Evolutionary conservation across 371 early-diverging fungal genomes (phyloP).

Genomic region (Coemansia sp.): DNA sequence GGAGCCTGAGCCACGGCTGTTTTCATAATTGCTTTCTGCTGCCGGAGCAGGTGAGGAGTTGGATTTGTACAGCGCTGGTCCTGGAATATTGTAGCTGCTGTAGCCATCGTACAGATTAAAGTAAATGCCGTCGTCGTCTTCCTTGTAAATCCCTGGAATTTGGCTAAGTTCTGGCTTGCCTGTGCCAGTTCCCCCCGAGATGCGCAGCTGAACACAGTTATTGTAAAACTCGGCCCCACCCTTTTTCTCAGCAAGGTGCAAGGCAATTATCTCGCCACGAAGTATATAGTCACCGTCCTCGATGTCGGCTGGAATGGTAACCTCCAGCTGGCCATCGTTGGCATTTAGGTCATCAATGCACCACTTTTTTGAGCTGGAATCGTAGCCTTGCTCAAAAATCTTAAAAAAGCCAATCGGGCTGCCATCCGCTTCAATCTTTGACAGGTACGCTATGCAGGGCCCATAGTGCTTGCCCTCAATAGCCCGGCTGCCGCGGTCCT

Average conservation of each 20-base stretch:
- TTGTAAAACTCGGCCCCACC: constrained; percentile 25
- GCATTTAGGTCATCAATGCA: constrained; percentile 23
- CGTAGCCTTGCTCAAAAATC: constrained; percentile 40
- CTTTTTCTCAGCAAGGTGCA: constrained; percentile 21
- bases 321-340: constrained; percentile 13
- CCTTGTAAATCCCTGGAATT: constrained; percentile 19
- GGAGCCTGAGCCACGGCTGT: background rate
- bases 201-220: constrained; percentile 26
- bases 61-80: constrained; percentile 10
- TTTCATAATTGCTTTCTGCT: background rate
- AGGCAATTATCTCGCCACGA: constrained; percentile 33
- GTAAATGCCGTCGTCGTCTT: constrained; percentile 9
- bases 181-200: constrained; percentile 13
- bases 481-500: background rate
- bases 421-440: constrained; percentile 21
- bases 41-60: background rate
- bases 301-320: constrained; percentile 26
- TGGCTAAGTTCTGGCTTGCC: constrained; percentile 7
- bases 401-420: constrained; percentile 29
- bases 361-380: constrained; percentile 17
- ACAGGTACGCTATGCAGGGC: constrained; percentile 31
- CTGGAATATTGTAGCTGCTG: constrained; percentile 25
- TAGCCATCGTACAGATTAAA: constrained; percentile 16
- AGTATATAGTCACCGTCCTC: constrained; percentile 20
- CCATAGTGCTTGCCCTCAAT: constrained; percentile 24